Evolutionary conservation across 2,329 filamentous ascomycete genomes (phyloP), one percentile per base, ranked within the genome.

Genomic region (Calonectria honghensis): DNA sequence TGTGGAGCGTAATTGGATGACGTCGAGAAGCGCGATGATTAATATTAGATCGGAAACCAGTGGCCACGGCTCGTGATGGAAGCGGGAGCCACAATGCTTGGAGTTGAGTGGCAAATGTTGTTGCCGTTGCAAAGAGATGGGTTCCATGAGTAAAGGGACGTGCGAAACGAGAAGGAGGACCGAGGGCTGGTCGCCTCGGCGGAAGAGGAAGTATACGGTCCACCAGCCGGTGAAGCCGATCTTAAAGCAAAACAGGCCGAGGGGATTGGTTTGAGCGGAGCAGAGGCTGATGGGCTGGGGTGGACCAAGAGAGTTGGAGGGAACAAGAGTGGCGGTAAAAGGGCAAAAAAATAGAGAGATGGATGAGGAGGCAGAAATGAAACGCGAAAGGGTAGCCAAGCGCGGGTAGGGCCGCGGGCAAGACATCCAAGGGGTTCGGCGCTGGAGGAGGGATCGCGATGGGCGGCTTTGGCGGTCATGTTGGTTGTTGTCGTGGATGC

Each of bases 161-260:
- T 51, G 48, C 45, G 63, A 70, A 35, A 50, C 31, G 50, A 65
- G 63, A 32, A 67, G 70, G 41, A 24, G 45, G 59, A 13, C 41
- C 31, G 67, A 45, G 74, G 50, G 76, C 54, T 59, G 75, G 48
- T 68, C 39, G 61, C 59, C 24, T 29, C 57, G 16, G 57, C 57
- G 57, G 54, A 39, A 39, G 61, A 74, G 52, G 57, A 48, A 70
- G 51, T 16, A 51, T 32, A 65, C 57, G 64, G 64, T 54, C 64
- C 64, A 61, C 69, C 35, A 39, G 45, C 63, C 29, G 54, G 64
- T 64, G 54, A 72, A 51, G 59, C n/a, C 61, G 41, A 68, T 50
- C 32, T 66, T 65, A 61, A 45, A 18, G 52, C 65, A 64, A 73
- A 73, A 68, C 59, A 39, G 7, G n/a, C 29, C 27, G 32, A 63